Percentiles rank a stretch among this genome's conserved stretches.
Evolutionary conservation across 1,284 basidiomycete species (phyloP).

Genomic region (Mycena sp.): DNA sequence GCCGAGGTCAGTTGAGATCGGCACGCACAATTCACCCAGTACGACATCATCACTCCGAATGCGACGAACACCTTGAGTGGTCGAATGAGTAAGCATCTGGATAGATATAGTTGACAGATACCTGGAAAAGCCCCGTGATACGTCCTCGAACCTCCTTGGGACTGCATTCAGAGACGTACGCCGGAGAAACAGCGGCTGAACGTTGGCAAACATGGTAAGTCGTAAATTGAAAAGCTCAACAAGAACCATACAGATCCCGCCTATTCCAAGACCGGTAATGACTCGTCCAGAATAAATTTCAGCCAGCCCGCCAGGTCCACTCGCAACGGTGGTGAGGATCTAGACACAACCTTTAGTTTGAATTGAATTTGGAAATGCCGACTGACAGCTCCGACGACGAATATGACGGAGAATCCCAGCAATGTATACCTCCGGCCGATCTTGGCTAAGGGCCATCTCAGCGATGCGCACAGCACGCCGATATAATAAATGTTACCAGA

Average conservation of each 20-base stretch:
- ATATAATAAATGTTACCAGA: constrained; percentile 54
- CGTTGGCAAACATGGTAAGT: no score
- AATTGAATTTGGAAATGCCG: no score
- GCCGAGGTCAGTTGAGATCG: neutral
- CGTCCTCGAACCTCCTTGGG: constrained; percentile 80
- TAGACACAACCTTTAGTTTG: no score
- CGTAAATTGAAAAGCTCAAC: no score
- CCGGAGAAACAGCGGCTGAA: constrained; percentile 69
- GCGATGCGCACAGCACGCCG: neutral
- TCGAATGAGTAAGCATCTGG: neutral
- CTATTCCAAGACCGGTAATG: constrained; percentile 73
- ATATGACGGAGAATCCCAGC: constrained; percentile 36
- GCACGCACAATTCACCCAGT: constrained; percentile 76
- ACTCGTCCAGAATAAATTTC: constrained; percentile 84
- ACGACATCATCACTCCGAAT: constrained; percentile 79
- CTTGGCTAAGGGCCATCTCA: constrained; percentile 27
- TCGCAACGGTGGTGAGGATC: constrained; percentile 68
- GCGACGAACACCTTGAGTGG: constrained; percentile 48
- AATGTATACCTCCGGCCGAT: constrained; percentile 40
- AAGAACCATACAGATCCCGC: constrained; percentile 56
- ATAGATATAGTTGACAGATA: constrained; percentile 38
- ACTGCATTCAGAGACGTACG: constrained; percentile 82
- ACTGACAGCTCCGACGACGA: constrained; percentile 41
- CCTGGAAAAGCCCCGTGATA: constrained; percentile 83
- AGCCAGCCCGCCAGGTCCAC: constrained; percentile 58